Evolutionary conservation across 2,329 filamentous ascomycete species (phyloP), one percentile per base, ranked within the genome.

Genomic region (Aspergillus pseudonomiae): DNA sequence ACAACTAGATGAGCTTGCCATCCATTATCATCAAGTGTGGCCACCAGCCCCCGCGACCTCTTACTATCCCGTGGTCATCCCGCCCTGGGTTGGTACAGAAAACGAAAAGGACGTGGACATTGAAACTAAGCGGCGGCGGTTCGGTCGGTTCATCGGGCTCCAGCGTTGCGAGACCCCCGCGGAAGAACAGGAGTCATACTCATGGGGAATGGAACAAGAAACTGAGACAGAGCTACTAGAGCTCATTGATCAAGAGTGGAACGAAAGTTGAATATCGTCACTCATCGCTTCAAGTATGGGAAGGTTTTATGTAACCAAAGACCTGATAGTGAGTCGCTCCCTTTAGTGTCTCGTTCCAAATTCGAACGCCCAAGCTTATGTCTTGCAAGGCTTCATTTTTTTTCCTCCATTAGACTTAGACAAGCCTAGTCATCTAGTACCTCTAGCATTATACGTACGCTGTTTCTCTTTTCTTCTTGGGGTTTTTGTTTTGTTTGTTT

Each of bases 71-170:
- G 61, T 71, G 10, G 63, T 43, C 0, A 70, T 78, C 1, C 65
- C 65, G 6, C 64, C 74, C 7, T 77, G 78, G 76, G 55, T 79
- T 3, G 74, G 72, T 0, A 69, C 68, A 0, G 45, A 46, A 0
- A 46, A 61, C 0, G 71, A 73, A 52, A 7, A 28, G 1, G 46
- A 61, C 2, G 67, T 77, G 2, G 72, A 74, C 60, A 60, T 81
- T 3, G 69, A 76, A 14, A 78, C 72, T 0, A 81, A 81, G 68
- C 64, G 80, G 9, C 63, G 76, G 2, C 67, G 79, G n/a, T 79
- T 80, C 50, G 80, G 80, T 1, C 66, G 73, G 7, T 82, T 82
- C 64, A 80, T 82, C 62, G 80, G 80, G 14, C 63, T 82, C 24
- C 59, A 68, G 41, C 79, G 74, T 11, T 78, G 77, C 62, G 74